Percentiles rank a stretch among this genome's conserved stretches.
Evolutionary conservation across 176 grass and related monocot genomes (phyloP).

Genomic region (Musa schizocarpa): DNA sequence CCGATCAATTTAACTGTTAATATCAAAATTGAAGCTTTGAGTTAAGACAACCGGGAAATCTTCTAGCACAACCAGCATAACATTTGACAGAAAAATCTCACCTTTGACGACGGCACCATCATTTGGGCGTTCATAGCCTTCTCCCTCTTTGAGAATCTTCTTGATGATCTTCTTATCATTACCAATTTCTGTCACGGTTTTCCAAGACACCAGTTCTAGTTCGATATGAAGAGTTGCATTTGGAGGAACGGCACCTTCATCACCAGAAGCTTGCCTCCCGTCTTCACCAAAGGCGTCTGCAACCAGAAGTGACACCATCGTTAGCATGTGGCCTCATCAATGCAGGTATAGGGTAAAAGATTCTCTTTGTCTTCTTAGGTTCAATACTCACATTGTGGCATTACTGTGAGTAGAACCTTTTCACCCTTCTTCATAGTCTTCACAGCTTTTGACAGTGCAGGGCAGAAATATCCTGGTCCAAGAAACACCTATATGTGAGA

Average conservation of each 20-base stretch:
- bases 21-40: neutral
- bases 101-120: constrained; percentile 58
- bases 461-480: constrained; percentile 57
- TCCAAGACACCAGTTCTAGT: constrained; percentile 74
- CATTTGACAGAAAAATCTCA: neutral
- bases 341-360: neutral
- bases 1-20: constrained; percentile 19
- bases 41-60: neutral
- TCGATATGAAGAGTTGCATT: constrained; percentile 45
- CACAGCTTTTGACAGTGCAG: constrained; percentile 60
- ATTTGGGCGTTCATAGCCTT: constrained; percentile 62
- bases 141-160: constrained; percentile 62
- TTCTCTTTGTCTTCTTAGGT: neutral
- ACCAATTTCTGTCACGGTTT: constrained; percentile 57
- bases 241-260: constrained; percentile 43
- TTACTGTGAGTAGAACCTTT: constrained; percentile 57
- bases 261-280: constrained; percentile 31
- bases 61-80: neutral
- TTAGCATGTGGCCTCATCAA: neutral
- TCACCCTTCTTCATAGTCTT: constrained; percentile 86
- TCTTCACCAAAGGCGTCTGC: constrained; percentile 71
- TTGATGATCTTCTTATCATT: constrained; percentile 64
- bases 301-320: neutral
- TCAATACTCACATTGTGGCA: constrained; percentile 57
- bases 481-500: constrained; percentile 6